phyloP scores from a whole-genome alignment of 257 asterid genomes.

The Jaltomata sinuosa region DNA sequence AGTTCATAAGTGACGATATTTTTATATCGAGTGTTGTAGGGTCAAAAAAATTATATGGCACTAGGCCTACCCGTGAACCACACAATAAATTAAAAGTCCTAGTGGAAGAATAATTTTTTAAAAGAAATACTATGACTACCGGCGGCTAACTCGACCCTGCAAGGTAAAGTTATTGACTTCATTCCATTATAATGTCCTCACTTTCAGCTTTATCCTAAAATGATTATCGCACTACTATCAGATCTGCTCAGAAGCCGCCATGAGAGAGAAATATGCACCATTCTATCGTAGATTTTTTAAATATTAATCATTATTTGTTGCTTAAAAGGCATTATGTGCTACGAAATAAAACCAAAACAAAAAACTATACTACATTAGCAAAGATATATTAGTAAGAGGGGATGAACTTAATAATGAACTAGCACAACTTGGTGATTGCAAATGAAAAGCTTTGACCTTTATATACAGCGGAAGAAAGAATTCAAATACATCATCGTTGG shows the following conservation, averaged over 20 bases:
- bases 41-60: neutral
- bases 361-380: neutral
- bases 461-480: neutral
- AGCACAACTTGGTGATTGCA: neutral
- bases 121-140: neutral
- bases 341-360: neutral
- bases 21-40: neutral
- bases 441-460: neutral
- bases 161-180: neutral
- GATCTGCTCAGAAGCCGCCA: neutral
- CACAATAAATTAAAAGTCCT: neutral
- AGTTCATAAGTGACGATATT: neutral
- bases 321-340: neutral
- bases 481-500: neutral
- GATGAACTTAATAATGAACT: neutral
- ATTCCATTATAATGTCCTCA: neutral
- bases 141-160: neutral
- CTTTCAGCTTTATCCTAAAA: neutral
- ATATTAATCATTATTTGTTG: neutral
- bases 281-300: too few species aligned
- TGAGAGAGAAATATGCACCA: neutral
- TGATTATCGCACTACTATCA: neutral
- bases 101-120: neutral
- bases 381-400: neutral
- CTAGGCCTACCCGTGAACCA: neutral